Evolutionary conservation across 2,329 filamentous ascomycete species (phyloP).

Genomic region (Xylaria sp.): DNA sequence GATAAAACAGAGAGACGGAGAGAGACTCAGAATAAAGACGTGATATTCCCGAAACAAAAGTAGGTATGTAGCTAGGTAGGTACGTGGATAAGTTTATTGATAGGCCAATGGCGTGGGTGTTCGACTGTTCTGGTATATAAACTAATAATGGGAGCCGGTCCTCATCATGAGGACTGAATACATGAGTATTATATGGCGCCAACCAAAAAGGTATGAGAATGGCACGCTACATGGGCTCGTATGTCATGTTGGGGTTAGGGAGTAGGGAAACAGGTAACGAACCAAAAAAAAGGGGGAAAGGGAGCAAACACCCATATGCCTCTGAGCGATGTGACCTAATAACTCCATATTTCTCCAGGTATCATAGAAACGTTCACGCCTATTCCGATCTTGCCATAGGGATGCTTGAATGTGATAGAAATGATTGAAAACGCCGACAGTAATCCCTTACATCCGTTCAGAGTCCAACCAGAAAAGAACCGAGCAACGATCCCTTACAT

Average conservation of each 20-base stretch:
- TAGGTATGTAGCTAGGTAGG: too few relatives aligned
- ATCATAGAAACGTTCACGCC: constrained; percentile 26
- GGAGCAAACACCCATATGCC: constrained; percentile 9
- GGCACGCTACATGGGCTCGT: constrained; percentile 29
- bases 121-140: constrained; percentile 12
- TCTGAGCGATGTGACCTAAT: constrained; percentile 10
- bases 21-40: too few relatives aligned
- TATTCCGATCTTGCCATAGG: constrained; percentile 14
- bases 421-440: constrained; percentile 5
- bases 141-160: constrained; percentile 12
- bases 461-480: constrained; percentile 5
- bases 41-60: too few relatives aligned
- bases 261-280: constrained; percentile 21
- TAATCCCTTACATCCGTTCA: constrained; percentile 3
- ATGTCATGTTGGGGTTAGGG: constrained; percentile 12
- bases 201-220: constrained; percentile 21
- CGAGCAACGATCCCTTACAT: constrained; percentile 6
- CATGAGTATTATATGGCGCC: constrained; percentile 23
- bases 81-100: too few relatives aligned
- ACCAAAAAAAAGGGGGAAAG: constrained; percentile 9
- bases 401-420: constrained; percentile 14
- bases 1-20: too few relatives aligned
- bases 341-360: constrained; percentile 27
- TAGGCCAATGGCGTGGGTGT: neutral
- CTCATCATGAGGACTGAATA: constrained; percentile 12